A percentile compares a stretch with the other conserved stretches of the same genome.
Evolutionary conservation across 2,329 filamentous ascomycete genomes (phyloP).

Genomic region (Xylaria sp.): DNA sequence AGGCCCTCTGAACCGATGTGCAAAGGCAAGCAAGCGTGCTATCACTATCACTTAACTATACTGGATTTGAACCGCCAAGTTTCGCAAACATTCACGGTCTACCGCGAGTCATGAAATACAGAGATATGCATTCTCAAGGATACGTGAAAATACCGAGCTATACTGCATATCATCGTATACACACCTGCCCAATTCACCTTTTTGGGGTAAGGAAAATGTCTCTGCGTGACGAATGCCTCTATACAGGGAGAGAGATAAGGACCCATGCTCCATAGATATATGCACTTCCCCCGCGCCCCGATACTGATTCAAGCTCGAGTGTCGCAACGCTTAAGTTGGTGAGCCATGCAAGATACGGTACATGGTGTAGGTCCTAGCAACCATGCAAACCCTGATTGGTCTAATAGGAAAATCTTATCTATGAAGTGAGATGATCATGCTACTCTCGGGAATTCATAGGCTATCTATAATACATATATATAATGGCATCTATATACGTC

Average conservation of each 20-base stretch:
- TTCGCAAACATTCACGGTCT: background rate
- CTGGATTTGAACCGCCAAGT: background rate
- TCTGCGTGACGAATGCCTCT: constrained; percentile 9
- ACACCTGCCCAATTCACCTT: constrained; percentile 28
- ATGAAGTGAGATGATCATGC: constrained; percentile 1
- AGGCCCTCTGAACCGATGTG: background rate
- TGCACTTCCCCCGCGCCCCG: constrained; percentile 27
- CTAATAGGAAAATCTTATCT: constrained; percentile 23
- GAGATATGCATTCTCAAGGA: background rate
- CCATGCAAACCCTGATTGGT: constrained; percentile 21
- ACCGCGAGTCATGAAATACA: background rate
- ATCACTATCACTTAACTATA: background rate
- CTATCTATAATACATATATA: background rate
- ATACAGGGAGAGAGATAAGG: constrained; percentile 27
- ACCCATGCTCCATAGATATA: constrained; percentile 28
- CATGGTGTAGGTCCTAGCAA: background rate
- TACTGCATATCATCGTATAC: constrained; percentile 5
- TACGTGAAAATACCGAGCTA: background rate
- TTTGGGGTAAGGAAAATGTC: constrained; percentile 3
- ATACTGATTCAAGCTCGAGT: constrained; percentile 8
- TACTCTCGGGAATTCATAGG: background rate
- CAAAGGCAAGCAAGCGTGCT: background rate
- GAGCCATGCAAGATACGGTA: constrained; percentile 16
- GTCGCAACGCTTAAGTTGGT: background rate
- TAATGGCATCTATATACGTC: constrained; percentile 1